Conservation (phyloP, 495 filamentous ascomycete species). For the Penicillium simplicissimum region DNA sequence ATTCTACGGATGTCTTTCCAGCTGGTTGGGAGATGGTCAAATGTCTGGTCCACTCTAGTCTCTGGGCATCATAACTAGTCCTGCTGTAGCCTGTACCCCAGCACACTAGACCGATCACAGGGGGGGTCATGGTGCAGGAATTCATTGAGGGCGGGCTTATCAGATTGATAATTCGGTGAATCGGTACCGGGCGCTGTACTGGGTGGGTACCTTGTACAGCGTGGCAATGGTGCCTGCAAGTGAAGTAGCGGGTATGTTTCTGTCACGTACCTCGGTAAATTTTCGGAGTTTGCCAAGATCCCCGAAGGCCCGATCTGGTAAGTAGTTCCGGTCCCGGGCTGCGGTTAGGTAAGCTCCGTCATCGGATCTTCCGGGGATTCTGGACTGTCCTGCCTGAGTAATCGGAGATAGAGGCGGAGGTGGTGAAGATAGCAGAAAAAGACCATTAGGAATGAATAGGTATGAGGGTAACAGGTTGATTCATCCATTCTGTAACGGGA, state of each 20-base stretch:
- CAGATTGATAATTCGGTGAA: constrained; percentile 31
- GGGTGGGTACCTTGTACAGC: background rate
- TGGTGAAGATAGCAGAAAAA: background rate
- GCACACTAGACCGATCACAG: constrained; percentile 20
- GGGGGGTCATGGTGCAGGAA: background rate
- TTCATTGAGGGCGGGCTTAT: constrained; percentile 19
- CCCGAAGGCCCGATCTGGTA: constrained; percentile 1
- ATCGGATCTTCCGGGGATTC: constrained; percentile 15
- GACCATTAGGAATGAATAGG: background rate
- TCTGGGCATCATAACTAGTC: background rate
- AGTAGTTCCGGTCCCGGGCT: constrained; percentile 12
- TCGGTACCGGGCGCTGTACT: constrained; percentile 1
- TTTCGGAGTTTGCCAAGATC: background rate
- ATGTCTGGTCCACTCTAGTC: constrained; percentile 10
- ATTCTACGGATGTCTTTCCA: background rate
- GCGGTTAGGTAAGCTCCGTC: constrained; percentile 20
- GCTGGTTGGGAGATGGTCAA: background rate
- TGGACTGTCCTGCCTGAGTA: constrained; percentile 13
- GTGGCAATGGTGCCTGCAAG: background rate
- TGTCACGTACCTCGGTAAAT: background rate
- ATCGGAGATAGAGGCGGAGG: background rate
- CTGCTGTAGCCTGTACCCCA: constrained; percentile 2
- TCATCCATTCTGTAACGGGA: background rate
- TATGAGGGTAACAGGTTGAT: background rate
- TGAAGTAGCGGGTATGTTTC: constrained; percentile 7